A percentile compares a stretch with the other conserved stretches of the same genome.
These are phyloP conservation scores for Rusavskia elegans DNA, from an alignment of 495 filamentous ascomycete genomes.

Conservation along the genomic window DNA sequence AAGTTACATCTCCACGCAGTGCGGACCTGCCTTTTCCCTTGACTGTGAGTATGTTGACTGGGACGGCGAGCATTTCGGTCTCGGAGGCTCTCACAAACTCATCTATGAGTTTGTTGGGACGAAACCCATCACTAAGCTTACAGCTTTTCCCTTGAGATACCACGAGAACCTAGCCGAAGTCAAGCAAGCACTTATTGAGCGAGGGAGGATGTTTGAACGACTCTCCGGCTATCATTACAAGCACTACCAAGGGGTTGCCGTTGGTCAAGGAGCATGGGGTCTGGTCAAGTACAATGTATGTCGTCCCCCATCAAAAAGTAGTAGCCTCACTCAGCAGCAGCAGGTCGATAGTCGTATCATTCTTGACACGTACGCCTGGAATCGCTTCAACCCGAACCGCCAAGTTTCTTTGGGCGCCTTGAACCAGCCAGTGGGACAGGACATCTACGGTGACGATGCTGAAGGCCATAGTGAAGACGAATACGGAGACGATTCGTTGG, in stretches of 20 bases:
- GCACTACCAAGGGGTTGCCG: conserved; percentile 37
- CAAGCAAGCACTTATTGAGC: conserved; percentile 22
- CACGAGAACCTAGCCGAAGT: conserved; percentile 27
- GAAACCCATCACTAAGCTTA: conserved; percentile 34
- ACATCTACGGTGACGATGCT: conserved; percentile 14
- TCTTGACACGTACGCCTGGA: conserved; percentile 29
- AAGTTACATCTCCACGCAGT: not conserved
- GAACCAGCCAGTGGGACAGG: conserved; percentile 34
- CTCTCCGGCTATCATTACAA: conserved; percentile 49
- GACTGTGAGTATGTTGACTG: conserved; percentile 37
- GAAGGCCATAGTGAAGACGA: not conserved
- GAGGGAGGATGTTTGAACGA: conserved; percentile 33
- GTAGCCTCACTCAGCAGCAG: not conserved
- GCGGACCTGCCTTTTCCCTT: conserved; percentile 1
- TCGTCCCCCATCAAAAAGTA: not conserved
- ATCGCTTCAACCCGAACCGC: conserved; percentile 12
- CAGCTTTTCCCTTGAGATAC: conserved; percentile 39
- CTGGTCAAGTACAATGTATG: conserved; percentile 26
- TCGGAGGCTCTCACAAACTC: conserved; percentile 20
- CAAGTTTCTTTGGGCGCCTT: conserved; percentile 42
- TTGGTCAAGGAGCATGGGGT: conserved; percentile 14
- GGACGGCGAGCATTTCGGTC: conserved; percentile 44
- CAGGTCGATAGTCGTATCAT: conserved; percentile 37
- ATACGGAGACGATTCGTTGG: too few relatives aligned
- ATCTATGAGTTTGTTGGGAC: conserved; percentile 41